phyloP scores from a whole-genome alignment of 2,329 filamentous ascomycete genomes.

The Mycocentrospora acerina region DNA sequence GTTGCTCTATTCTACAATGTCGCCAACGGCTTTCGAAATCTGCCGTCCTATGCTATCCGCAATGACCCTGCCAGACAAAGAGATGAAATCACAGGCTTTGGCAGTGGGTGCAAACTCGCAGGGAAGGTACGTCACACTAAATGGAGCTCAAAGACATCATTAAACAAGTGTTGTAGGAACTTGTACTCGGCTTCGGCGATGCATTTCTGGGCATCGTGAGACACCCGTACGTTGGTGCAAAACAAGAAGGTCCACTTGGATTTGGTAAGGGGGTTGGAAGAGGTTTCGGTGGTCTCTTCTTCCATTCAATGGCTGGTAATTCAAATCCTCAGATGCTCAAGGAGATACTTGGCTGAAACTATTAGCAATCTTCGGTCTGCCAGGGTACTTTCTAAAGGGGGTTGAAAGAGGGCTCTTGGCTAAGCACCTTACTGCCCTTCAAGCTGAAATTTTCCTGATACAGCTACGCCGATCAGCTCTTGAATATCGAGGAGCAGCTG shows the following conservation, averaged over 20 bases:
- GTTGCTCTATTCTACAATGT: constrained; percentile 23
- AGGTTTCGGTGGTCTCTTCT: constrained; percentile 19
- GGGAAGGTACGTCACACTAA: constrained; percentile 48
- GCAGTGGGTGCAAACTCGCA: constrained; percentile 72
- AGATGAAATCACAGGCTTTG: constrained; percentile 60
- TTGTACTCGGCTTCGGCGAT: constrained; percentile 72
- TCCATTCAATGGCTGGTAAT: constrained; percentile 12
- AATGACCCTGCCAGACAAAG: constrained; percentile 16
- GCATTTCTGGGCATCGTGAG: constrained; percentile 75
- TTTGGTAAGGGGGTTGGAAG: constrained; percentile 46
- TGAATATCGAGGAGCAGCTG: too few relatives aligned
- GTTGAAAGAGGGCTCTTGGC: constrained; percentile 8
- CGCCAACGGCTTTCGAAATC: constrained; percentile 20
- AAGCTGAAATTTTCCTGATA: constrained; percentile 14
- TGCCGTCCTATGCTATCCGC: constrained; percentile 16
- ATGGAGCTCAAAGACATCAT: neutral
- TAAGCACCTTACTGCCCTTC: constrained; percentile 10
- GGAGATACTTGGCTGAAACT: neutral
- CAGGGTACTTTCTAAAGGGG: constrained; percentile 14
- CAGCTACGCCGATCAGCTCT: too few relatives aligned
- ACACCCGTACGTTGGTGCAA: constrained; percentile 68
- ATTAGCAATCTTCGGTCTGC: constrained; percentile 11
- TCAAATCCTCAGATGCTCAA: neutral
- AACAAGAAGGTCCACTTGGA: constrained; percentile 62
- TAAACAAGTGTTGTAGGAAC: constrained; percentile 50